phyloP scores from a whole-genome alignment of 2,329 filamentous ascomycete genomes.

The Colletotrichum orchidophilum region DNA sequence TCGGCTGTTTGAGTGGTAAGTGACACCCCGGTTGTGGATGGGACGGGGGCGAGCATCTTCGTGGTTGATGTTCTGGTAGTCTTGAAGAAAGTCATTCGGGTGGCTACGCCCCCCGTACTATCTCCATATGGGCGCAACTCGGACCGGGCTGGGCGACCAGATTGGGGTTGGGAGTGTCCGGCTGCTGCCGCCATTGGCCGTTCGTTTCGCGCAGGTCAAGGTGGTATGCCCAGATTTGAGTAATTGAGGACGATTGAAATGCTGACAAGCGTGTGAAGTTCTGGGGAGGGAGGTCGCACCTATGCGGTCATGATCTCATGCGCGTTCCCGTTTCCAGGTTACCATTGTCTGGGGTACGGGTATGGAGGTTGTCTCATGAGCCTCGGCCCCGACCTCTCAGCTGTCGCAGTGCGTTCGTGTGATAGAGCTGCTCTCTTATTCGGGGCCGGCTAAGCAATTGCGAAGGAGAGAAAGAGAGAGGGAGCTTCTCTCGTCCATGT shows the following conservation, averaged over 20 bases:
- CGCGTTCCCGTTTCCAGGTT: background rate
- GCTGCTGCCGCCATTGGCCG: background rate
- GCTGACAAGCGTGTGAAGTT: background rate
- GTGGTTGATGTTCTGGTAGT: background rate
- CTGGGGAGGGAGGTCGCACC: background rate
- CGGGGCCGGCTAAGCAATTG: background rate
- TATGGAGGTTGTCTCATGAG: background rate
- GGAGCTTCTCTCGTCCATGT: background rate
- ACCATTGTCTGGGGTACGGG: background rate
- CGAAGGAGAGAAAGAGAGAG: background rate
- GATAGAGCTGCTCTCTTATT: background rate
- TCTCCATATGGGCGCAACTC: constrained; percentile 7
- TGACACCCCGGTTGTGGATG: background rate
- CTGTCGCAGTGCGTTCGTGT: background rate
- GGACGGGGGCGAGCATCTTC: background rate
- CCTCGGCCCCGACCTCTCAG: background rate
- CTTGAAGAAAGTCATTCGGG: background rate
- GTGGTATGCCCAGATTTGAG: background rate
- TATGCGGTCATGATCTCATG: background rate
- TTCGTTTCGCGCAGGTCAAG: background rate
- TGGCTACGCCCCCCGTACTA: constrained; percentile 3
- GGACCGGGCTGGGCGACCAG: background rate
- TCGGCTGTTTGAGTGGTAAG: constrained; percentile 11
- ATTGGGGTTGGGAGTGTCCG: background rate
- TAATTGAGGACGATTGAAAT: background rate